A percentile compares a stretch with the other conserved stretches of the same genome.
These are phyloP conservation scores for Corchorus capsularis DNA, from an alignment of 345 rosid species.

Conservation along the genomic window DNA sequence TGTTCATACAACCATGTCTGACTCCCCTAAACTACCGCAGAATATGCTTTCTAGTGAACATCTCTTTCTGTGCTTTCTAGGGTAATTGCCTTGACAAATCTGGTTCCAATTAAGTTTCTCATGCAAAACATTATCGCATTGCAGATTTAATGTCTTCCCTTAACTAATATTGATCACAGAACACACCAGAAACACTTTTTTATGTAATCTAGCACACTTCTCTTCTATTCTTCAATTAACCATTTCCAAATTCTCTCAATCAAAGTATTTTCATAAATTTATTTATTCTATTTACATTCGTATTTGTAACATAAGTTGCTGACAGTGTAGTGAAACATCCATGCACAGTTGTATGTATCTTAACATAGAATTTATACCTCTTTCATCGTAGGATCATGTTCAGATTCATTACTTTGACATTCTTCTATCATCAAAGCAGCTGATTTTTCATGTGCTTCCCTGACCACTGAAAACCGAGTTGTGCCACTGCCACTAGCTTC, in stretches of 20 bases:
- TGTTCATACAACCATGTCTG: neutral
- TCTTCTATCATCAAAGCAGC: constrained; percentile 23
- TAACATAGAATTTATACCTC: constrained; percentile 31
- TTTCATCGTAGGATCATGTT: constrained; percentile 4
- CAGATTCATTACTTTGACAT: constrained; percentile 26
- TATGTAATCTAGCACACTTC: neutral
- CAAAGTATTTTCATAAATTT: neutral
- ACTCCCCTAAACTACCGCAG: neutral
- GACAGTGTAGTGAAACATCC: neutral
- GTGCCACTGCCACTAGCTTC: constrained; percentile 24
- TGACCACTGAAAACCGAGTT: constrained; percentile 22
- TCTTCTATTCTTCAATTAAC: neutral
- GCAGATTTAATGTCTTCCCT: neutral
- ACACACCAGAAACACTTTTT: neutral
- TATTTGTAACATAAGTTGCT: neutral
- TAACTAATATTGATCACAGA: neutral
- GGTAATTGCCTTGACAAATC: neutral
- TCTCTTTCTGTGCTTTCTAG: neutral
- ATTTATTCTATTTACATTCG: neutral
- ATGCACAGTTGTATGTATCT: neutral
- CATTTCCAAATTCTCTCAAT: neutral
- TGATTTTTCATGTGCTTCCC: constrained; percentile 35
- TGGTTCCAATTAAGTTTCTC: neutral
- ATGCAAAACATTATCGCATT: neutral
- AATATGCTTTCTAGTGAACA: neutral